Conservation (phyloP, 495 filamentous ascomycete genomes). For the Amphirosellinia nigrospora region DNA sequence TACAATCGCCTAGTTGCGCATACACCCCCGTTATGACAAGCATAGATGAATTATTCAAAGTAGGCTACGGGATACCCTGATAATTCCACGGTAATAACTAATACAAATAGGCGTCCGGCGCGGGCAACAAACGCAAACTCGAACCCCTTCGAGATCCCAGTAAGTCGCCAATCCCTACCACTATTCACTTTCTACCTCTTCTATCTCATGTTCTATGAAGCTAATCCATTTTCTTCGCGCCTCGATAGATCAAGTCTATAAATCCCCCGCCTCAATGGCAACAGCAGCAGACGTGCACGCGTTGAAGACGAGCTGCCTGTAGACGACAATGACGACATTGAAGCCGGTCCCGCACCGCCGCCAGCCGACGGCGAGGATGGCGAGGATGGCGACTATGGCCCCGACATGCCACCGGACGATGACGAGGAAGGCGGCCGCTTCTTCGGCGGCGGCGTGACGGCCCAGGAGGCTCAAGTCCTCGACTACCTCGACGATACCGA, state of each 20-base stretch:
- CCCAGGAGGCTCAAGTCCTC: conserved; percentile 81
- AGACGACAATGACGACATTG: conserved; percentile 58
- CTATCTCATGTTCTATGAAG: neutral
- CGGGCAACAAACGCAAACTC: conserved; percentile 74
- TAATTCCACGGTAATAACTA: conserved; percentile 27
- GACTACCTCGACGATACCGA: conserved; percentile 68
- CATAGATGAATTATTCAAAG: conserved; percentile 87
- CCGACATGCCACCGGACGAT: conserved; percentile 71
- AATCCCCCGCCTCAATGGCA: conserved; percentile 76
- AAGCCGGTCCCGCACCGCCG: conserved; percentile 53
- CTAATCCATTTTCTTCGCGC: conserved; percentile 18
- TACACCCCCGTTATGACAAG: conserved; percentile 63
- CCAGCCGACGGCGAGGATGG: conserved; percentile 48
- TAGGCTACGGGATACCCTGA: conserved; percentile 40
- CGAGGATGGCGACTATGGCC: conserved; percentile 74
- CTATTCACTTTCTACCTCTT: neutral
- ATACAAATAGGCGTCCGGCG: conserved; percentile 55
- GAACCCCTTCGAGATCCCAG: conserved; percentile 73
- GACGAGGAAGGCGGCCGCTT: conserved; percentile 95
- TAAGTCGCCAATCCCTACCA: conserved; percentile 46
- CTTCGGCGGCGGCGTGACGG: conserved; percentile 89
- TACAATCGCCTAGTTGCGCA: neutral
- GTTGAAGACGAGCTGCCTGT: conserved; percentile 58
- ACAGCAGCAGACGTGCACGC: conserved; percentile 42
- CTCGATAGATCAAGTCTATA: conserved; percentile 74